Percentiles rank a stretch among this genome's conserved stretches.
phyloP scores from a whole-genome alignment of 148 eudicot genomes.

The Heliamphora exappendiculata region DNA sequence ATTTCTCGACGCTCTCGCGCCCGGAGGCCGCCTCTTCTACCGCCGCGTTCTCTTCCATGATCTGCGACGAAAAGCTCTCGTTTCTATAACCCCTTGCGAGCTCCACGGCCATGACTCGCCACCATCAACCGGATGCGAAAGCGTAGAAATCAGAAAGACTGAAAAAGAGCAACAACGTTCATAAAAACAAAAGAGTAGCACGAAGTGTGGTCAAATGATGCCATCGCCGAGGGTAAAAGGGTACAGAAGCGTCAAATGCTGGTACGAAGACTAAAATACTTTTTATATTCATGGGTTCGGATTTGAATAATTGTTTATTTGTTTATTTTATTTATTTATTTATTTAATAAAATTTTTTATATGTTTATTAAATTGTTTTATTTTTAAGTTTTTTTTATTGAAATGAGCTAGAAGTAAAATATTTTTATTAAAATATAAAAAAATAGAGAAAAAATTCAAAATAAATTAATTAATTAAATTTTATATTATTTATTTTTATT shows the following conservation, averaged over 20 bases:
- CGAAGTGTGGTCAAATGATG: slow-evolving; percentile 22
- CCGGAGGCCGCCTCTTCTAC: slow-evolving; percentile 67
- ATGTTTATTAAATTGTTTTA: not conserved
- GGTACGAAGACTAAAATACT: slow-evolving; percentile 53
- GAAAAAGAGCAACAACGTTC: not conserved
- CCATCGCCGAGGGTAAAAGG: slow-evolving; percentile 12
- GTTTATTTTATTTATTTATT: too few relatives aligned
- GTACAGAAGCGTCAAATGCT: slow-evolving; percentile 43
- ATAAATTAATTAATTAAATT: too few relatives aligned
- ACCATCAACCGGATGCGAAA: not conserved
- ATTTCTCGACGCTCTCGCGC: slow-evolving; percentile 60
- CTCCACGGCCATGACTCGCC: slow-evolving; percentile 58
- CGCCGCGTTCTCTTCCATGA: slow-evolving; percentile 41
- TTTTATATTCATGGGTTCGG: too few relatives aligned
- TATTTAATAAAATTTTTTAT: too few relatives aligned
- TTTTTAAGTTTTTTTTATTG: not conserved
- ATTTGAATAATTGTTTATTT: too few relatives aligned
- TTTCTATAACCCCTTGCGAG: slow-evolving; percentile 38
- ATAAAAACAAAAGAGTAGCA: not conserved
- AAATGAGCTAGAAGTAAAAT: not conserved
- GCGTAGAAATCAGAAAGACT: not conserved
- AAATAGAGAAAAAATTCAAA: too few relatives aligned
- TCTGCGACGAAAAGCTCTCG: slow-evolving; percentile 10
- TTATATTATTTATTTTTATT: too few relatives aligned
- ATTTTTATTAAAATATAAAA: too few relatives aligned